Evolutionary conservation across 225 moss, liverwort and hornwort genomes (phyloP).

Genomic region (Straminergon stramineum): DNA sequence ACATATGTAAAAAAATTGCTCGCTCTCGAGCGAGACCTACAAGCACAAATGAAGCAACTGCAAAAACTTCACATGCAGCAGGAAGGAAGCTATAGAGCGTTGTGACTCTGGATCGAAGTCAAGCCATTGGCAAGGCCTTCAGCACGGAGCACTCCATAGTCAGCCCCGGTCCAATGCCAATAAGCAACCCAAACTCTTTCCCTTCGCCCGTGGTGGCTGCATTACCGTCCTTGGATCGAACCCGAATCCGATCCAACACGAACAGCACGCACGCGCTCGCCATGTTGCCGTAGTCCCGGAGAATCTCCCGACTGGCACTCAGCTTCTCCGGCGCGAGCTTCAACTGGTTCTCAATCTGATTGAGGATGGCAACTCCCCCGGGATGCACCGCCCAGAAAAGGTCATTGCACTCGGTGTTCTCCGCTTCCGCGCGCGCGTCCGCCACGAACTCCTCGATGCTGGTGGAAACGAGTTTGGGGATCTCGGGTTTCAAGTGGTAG

Average conservation of each 20-base stretch:
- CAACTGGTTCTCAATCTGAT: slow-evolving; percentile 38
- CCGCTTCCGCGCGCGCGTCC: slow-evolving; percentile 19
- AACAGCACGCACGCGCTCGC: slow-evolving; percentile 57
- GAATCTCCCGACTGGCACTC: slow-evolving; percentile 22
- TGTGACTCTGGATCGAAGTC: neutral
- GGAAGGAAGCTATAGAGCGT: neutral
- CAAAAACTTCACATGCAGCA: neutral
- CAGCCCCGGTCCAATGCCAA: slow-evolving; percentile 58
- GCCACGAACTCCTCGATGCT: slow-evolving; percentile 25
- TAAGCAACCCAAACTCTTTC: slow-evolving; percentile 30
- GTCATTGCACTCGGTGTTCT: slow-evolving; percentile 23
- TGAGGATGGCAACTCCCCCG: slow-evolving; percentile 30
- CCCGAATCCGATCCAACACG: slow-evolving; percentile 35
- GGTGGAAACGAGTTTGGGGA: slow-evolving; percentile 24
- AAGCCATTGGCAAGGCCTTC: slow-evolving; percentile 13
- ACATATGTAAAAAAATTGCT: too few relatives aligned
- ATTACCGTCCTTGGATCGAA: neutral
- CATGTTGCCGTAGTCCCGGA: slow-evolving; percentile 56
- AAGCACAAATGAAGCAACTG: neutral
- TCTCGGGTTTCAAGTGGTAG: slow-evolving; percentile 21
- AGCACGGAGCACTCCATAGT: slow-evolving; percentile 49
- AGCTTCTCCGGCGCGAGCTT: slow-evolving; percentile 16
- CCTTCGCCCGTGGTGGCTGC: slow-evolving; percentile 43
- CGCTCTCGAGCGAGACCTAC: too few relatives aligned
- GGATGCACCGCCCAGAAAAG: slow-evolving; percentile 24